Evolutionary conservation across 371 early-diverging fungal genomes (phyloP), one percentile per base, ranked within the genome.

Genomic region (Cokeromyces recurvatus): DNA sequence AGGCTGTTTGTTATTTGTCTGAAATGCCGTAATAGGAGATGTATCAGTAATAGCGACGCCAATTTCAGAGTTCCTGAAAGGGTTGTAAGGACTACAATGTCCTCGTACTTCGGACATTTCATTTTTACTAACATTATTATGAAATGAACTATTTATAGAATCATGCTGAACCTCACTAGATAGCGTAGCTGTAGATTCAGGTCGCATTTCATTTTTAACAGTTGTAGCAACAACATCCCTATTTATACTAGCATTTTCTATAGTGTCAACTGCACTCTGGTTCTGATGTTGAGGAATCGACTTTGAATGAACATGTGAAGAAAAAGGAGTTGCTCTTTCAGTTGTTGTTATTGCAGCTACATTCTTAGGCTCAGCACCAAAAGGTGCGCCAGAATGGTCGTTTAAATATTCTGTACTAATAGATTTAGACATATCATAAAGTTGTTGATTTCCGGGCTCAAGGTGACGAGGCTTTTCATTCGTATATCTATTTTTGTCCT

Each of bases 31-130:
- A 11, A 36, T 25, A 9, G 35, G 5, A n/a, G 7, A 11, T 5
- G 7, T 27, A 7, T 27, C 29, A 27, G 7, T 23, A 9, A 4
- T 17, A 12, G 16, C 44, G 0, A 12, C 29, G 14, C 17, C 39
- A 23, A 23, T n/a, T 4, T 31, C 40, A 11, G 64, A 63, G 24
- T 53, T 38, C 23, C 66, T 54, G 45, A 66, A 70, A 2, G 71
- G 71, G 37, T 70, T 70, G 31, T 58, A 61, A 1, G 69, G 55
- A 17, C 52, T 46, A 10, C 54, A 51, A 19, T 40, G 36, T 10
- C 24, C 35, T 27, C 36, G 38, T 0, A 58, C 29, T 20, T 58
- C 58, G 9, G 49, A 34, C 54, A 53, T 59, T 22, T 59, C 54
- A 12, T 31, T 7, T 2, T 7, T 29, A 1, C 40, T 39, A 0